These are phyloP conservation scores for Penicillium steckii DNA, from an alignment of 495 filamentous ascomycete species.

Conservation along the genomic window DNA sequence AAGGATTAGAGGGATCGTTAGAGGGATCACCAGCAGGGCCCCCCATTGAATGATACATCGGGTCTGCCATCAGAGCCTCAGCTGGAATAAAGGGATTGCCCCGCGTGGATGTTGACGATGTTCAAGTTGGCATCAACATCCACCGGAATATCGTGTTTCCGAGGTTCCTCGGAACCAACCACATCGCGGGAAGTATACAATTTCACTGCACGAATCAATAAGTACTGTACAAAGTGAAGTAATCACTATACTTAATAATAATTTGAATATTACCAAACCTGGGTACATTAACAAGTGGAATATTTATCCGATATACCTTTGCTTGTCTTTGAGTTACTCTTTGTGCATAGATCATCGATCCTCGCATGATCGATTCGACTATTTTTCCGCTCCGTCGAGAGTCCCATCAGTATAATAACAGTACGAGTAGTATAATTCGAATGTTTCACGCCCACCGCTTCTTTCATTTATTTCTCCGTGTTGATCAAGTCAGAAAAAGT, in stretches of 20 bases:
- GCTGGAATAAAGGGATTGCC: slow-evolving; percentile 2
- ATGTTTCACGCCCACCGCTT: neutral
- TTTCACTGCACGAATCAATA: neutral
- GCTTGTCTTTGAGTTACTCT: too few species aligned
- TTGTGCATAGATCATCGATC: too few species aligned
- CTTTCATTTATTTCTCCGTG: neutral
- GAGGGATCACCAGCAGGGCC: slow-evolving; percentile 61
- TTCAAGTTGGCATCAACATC: slow-evolving; percentile 43
- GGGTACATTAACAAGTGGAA: too few species aligned
- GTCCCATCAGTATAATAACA: neutral
- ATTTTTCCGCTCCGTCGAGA: neutral
- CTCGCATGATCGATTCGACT: too few species aligned
- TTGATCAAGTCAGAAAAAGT: slow-evolving; percentile 5
- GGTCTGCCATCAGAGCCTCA: slow-evolving; percentile 62
- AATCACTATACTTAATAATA: too few species aligned
- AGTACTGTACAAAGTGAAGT: too few species aligned
- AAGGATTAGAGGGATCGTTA: slow-evolving; percentile 65
- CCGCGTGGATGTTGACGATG: slow-evolving; percentile 25
- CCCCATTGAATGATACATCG: slow-evolving; percentile 75
- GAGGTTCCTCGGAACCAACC: slow-evolving; percentile 8
- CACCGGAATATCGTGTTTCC: slow-evolving; percentile 40
- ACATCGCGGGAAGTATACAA: neutral
- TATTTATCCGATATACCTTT: too few species aligned
- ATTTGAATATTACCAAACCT: too few species aligned
- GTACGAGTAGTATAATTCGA: neutral